phyloP scores from a whole-genome alignment of 1,284 basidiomycete species.

The Irpex rosettiformis region DNA sequence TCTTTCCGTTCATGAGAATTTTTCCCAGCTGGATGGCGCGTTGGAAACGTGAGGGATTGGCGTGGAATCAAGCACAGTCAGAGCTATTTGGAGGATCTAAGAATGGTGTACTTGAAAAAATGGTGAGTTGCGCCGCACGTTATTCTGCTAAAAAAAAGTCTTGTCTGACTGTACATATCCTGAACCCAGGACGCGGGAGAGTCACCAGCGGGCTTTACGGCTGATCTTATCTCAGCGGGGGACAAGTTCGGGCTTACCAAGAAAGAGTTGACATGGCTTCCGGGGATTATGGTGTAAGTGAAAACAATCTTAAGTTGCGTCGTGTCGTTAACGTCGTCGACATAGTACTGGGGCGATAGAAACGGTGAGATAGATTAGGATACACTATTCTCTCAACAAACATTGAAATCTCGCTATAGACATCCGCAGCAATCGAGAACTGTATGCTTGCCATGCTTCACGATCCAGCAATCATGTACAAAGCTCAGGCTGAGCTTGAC shows the following conservation, averaged over 20 bases:
- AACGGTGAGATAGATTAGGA: neutral
- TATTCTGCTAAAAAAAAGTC: neutral
- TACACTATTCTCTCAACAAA: too few species aligned
- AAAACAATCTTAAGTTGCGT: neutral
- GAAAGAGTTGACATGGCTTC: neutral
- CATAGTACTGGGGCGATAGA: neutral
- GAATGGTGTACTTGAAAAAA: neutral
- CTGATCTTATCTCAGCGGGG: neutral
- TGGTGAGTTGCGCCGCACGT: neutral
- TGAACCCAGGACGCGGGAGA: neutral
- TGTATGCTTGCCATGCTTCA: conserved; percentile 5
- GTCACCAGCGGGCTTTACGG: neutral
- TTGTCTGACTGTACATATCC: neutral
- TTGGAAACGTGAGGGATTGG: conserved; percentile 12
- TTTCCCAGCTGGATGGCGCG: conserved; percentile 7
- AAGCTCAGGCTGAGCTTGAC: conserved; percentile 8
- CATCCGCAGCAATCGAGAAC: neutral
- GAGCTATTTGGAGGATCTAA: conserved; percentile 4
- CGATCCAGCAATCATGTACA: conserved; percentile 1
- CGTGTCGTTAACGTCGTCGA: neutral
- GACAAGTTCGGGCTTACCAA: neutral
- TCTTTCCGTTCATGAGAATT: conserved; percentile 5
- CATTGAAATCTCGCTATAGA: neutral
- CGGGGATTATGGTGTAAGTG: neutral
- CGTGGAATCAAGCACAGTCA: conserved; percentile 5